phyloP scores from a whole-genome alignment of 106 monocot species.

The Acorus calamus region DNA sequence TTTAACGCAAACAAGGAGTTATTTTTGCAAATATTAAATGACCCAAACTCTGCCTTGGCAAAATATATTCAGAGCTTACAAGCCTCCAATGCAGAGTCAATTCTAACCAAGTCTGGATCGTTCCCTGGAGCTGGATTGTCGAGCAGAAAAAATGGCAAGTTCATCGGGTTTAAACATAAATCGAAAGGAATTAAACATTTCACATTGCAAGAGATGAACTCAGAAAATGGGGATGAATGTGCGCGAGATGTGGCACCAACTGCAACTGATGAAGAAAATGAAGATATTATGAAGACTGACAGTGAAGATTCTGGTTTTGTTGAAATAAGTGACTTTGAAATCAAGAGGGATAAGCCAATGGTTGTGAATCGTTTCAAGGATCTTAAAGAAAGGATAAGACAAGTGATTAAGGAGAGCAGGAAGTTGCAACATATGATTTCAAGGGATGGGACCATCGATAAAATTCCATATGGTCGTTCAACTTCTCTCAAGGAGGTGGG shows the following conservation, averaged over 20 bases:
- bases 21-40: constrained; percentile 16
- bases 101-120: constrained; percentile 17
- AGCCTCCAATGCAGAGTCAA: background rate
- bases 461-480: constrained; percentile 65
- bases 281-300: background rate
- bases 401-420: constrained; percentile 22
- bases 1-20: constrained; percentile 16
- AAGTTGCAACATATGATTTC: constrained; percentile 41
- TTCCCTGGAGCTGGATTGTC: constrained; percentile 11
- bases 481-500: constrained; percentile 11
- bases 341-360: background rate
- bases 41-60: constrained; percentile 6
- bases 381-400: constrained; percentile 33
- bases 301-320: background rate
- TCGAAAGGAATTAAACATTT: background rate
- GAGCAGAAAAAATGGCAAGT: background rate
- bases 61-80: background rate
- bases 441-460: constrained; percentile 73
- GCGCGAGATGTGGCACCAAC: background rate
- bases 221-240: background rate
- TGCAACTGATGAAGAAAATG: too few relatives aligned
- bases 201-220: background rate
- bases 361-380: constrained; percentile 13
- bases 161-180: background rate
- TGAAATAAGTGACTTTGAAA: background rate